Conservation (phyloP, 1,284 basidiomycete species). For the Ustilago shanxiensis region DNA sequence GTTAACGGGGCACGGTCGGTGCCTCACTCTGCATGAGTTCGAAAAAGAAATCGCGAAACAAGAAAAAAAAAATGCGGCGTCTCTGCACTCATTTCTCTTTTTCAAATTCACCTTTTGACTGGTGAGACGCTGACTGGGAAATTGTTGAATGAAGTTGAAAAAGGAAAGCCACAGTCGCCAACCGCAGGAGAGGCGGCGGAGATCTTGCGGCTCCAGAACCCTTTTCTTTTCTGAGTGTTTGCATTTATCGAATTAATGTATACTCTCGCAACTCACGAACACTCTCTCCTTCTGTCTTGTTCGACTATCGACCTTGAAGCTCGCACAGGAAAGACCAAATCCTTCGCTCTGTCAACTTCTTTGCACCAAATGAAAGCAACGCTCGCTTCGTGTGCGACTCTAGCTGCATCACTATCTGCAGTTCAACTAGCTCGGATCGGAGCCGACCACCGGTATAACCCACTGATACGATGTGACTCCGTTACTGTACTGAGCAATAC, state of each 20-base stretch:
- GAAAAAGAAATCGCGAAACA: no score
- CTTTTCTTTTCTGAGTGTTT: no score
- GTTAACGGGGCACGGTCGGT: background rate
- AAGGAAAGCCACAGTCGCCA: conserved; percentile 1
- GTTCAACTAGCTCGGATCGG: conserved; percentile 17
- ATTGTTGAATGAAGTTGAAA: background rate
- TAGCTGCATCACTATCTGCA: no score
- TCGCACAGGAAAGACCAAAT: no score
- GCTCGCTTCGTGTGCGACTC: background rate
- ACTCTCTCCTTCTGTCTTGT: no score
- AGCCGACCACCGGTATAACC: conserved; percentile 15
- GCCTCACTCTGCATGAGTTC: conserved; percentile 12
- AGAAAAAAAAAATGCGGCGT: conserved; percentile 2
- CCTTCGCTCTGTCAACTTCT: no score
- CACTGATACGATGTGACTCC: background rate
- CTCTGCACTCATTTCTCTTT: background rate
- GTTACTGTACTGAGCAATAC: no score
- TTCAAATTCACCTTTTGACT: conserved; percentile 9
- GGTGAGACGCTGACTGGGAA: background rate
- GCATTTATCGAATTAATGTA: background rate
- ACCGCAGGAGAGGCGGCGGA: conserved; percentile 9
- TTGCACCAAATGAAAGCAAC: no score
- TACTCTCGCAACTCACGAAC: background rate
- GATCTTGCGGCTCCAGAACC: conserved; percentile 2
- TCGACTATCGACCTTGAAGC: no score